Percentiles rank a stretch among this genome's conserved stretches.
These are phyloP conservation scores for Fusarium sp. DNA, from an alignment of 2,329 filamentous ascomycete genomes.

Conservation along the genomic window DNA sequence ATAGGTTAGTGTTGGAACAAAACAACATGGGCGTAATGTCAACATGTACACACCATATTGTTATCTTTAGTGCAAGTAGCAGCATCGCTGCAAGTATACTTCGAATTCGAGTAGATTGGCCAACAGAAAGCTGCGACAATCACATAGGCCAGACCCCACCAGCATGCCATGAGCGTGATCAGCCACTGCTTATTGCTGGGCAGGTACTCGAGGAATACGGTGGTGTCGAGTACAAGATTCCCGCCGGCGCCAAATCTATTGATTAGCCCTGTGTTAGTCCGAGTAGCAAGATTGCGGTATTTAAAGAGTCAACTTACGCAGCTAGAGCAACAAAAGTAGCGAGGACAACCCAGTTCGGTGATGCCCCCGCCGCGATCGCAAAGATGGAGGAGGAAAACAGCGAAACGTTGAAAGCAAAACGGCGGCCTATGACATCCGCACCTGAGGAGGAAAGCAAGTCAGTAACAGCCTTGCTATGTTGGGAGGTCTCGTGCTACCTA, in stretches of 20 bases:
- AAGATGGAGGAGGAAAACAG: not conserved
- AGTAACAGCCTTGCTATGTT: not conserved
- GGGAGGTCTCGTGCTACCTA: not conserved
- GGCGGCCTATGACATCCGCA: not conserved
- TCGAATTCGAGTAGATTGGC: not conserved
- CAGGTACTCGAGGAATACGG: not conserved
- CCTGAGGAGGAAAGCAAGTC: not conserved
- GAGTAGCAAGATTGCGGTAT: not conserved
- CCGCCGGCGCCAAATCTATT: not conserved
- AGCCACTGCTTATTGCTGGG: not conserved
- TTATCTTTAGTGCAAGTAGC: not conserved
- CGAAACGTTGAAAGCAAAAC: not conserved
- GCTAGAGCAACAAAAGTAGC: not conserved
- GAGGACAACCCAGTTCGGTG: not conserved
- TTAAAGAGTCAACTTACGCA: not conserved
- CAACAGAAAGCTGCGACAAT: not conserved
- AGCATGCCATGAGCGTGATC: not conserved
- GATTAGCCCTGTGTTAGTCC: not conserved
- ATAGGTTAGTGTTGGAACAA: not conserved
- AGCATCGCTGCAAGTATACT: not conserved
- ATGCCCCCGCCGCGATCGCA: not conserved
- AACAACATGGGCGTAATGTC: fast-evolving
- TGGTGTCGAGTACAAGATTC: not conserved
- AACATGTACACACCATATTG: not conserved
- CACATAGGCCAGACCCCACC: not conserved